Evolutionary conservation across 495 filamentous ascomycete genomes (phyloP), one percentile per base, ranked within the genome.

Genomic region (Penicillium steckii): DNA sequence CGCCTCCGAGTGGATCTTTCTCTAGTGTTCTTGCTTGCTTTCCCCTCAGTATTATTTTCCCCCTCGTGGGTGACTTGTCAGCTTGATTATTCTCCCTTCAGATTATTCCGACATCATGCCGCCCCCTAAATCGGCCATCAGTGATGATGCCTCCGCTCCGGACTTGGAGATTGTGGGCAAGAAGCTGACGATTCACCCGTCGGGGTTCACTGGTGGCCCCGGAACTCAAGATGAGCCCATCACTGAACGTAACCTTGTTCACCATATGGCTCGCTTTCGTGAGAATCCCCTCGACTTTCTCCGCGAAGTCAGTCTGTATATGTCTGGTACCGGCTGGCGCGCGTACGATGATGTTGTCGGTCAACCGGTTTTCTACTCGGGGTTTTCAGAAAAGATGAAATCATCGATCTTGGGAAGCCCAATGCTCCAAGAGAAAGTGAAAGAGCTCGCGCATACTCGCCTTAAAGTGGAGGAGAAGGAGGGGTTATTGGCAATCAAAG

Each of bases 381-480:
- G 94, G 15, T 98, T 95, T 70, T 84, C 84, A 29, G 94, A 97
- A 52, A 82, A 88, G 37, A 97, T 98, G 84, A 95, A 87, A 71
- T 68, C 70, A 13, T 70, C 74, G 27, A 87, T 97, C 17, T 66
- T 96, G 61, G 78, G 73, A n/a, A 89, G 86, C 43, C 80, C 85
- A 0, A 81, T 91, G 58, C 70, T 98, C 21, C 87, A 84, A 64
- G 69, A 66, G 26, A 89, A 87, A 62, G 86, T 97, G 32, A 70
- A 77, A 6, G 83, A 95, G 61, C 71, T 98, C 30, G 91, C 94
- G 4, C 82, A 85, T 53, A 77, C 77, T 63, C 79, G 90, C 47
- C 72, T 97, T 3, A 69, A 70, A 12, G 78, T 90, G 1, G 94
- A 97, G 65, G 84, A 89, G 53, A 78, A 80, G 57, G 80, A 92